Evolutionary conservation across 768 basidiomycete genomes (phyloP).

Genomic region (Mycena floridula): DNA sequence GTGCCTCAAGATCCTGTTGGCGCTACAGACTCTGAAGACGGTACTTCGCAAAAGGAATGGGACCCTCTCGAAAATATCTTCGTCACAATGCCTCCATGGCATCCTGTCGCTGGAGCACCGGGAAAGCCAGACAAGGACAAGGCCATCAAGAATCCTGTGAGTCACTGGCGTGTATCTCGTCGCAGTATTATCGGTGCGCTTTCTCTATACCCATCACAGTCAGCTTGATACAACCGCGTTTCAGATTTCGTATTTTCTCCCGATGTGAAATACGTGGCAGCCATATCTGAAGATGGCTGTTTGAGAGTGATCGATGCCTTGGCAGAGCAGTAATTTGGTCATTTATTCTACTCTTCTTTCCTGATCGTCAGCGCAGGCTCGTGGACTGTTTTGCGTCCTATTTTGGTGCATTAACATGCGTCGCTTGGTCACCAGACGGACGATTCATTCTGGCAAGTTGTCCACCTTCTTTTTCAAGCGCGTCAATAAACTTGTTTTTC

Average conservation of each 20-base stretch:
- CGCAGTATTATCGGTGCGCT: constrained; percentile 66
- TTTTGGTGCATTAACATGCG: constrained; percentile 85
- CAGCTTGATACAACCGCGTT: neutral
- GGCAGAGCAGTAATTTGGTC: constrained; percentile 65
- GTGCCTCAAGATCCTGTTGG: constrained; percentile 48
- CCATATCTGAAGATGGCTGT: constrained; percentile 89
- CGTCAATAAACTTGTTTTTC: neutral
- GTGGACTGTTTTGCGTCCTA: constrained; percentile 93
- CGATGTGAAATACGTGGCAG: constrained; percentile 85
- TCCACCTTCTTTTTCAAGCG: neutral
- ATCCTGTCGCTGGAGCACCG: constrained; percentile 44
- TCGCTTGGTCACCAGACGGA: constrained; percentile 95
- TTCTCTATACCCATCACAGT: neutral
- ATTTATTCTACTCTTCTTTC: constrained; percentile 1
- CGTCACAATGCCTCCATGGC: constrained; percentile 84
- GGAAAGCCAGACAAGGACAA: constrained; percentile 62
- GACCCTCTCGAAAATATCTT: constrained; percentile 71
- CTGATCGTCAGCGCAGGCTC: constrained; percentile 44
- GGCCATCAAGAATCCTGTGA: constrained; percentile 78
- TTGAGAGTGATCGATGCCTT: constrained; percentile 85
- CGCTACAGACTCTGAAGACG: constrained; percentile 20
- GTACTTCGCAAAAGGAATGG: constrained; percentile 49
- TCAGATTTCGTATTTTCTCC: constrained; percentile 91
- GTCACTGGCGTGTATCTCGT: constrained; percentile 79
- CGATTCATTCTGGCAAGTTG: constrained; percentile 76